Conservation (phyloP, 73 alveolate genomes). For the Tetrahymena malaccensis region DNA sequence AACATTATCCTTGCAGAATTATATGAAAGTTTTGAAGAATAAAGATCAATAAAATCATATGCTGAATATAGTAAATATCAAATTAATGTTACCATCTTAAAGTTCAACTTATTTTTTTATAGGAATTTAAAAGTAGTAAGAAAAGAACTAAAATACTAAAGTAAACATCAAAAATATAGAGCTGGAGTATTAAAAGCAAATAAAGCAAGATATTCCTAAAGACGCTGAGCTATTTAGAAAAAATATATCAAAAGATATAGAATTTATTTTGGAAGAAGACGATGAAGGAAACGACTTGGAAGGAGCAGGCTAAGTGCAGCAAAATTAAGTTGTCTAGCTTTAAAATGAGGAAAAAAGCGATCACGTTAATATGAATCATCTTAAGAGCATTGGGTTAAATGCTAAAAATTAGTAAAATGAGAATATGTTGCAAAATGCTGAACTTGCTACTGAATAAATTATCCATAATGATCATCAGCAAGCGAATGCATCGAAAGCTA, state of each 20-base stretch:
- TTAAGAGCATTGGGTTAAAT: neutral
- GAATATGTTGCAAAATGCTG: neutral
- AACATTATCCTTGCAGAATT: slow-evolving; percentile 23
- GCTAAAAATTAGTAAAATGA: neutral
- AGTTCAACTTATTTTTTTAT: no score
- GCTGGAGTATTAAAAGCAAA: neutral
- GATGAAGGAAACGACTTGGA: neutral
- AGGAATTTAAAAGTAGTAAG: neutral
- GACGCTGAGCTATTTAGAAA: neutral
- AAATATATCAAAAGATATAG: neutral
- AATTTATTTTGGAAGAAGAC: neutral
- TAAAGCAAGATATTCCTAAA: neutral
- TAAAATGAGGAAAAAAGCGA: neutral
- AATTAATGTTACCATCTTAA: no score
- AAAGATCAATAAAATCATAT: slow-evolving; percentile 20
- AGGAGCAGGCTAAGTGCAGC: neutral
- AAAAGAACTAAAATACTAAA: neutral
- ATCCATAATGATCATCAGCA: neutral
- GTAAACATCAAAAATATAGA: neutral
- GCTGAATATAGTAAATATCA: neutral
- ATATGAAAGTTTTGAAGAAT: slow-evolving; percentile 32
- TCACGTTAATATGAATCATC: neutral
- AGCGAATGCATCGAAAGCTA: neutral
- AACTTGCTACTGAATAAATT: neutral
- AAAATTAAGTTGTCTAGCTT: no score